phyloP scores from a whole-genome alignment of 805 yeast genomes.

The Pichia californica region DNA sequence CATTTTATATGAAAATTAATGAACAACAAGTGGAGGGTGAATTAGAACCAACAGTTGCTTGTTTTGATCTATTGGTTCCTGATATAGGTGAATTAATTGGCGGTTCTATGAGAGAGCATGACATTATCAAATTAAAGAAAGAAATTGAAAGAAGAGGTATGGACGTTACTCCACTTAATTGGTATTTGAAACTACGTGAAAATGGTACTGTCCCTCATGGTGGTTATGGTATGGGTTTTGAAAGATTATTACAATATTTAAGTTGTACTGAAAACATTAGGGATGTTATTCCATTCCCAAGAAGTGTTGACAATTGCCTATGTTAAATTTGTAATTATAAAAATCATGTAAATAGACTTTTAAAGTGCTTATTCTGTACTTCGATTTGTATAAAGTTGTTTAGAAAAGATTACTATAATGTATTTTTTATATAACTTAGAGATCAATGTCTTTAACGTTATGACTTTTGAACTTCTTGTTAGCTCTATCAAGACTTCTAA shows the following conservation, averaged over 20 bases:
- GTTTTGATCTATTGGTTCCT: slow-evolving; percentile 86
- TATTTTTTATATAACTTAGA: slow-evolving; percentile 3
- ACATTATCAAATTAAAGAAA: slow-evolving; percentile 36
- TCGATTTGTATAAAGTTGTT: no score
- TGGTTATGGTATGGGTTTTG: slow-evolving; percentile 95
- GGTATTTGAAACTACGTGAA: slow-evolving; percentile 73
- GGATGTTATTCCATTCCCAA: slow-evolving; percentile 83
- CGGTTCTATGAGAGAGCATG: slow-evolving; percentile 86
- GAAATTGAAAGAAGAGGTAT: slow-evolving; percentile 52
- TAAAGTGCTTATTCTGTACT: no score
- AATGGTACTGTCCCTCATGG: slow-evolving; percentile 92
- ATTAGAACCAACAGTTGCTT: slow-evolving; percentile 61
- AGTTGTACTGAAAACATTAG: slow-evolving; percentile 71
- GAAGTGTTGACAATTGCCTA: slow-evolving; percentile 52
- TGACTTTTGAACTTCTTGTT: slow-evolving; percentile 81
- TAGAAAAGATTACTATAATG: slow-evolving; percentile 2
- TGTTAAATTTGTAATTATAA: no score
- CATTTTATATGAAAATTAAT: slow-evolving; percentile 82
- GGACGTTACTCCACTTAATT: slow-evolving; percentile 53
- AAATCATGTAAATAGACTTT: no score
- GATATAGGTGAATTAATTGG: slow-evolving; percentile 92
- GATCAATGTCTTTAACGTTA: slow-evolving; percentile 37
- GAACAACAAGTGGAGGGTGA: slow-evolving; percentile 24
- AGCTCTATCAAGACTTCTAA: slow-evolving; percentile 73
- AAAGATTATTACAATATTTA: slow-evolving; percentile 70